Base-by-base conservation (phyloP, 2,329 filamentous ascomycete species). In the Exophiala spinifera region DNA sequence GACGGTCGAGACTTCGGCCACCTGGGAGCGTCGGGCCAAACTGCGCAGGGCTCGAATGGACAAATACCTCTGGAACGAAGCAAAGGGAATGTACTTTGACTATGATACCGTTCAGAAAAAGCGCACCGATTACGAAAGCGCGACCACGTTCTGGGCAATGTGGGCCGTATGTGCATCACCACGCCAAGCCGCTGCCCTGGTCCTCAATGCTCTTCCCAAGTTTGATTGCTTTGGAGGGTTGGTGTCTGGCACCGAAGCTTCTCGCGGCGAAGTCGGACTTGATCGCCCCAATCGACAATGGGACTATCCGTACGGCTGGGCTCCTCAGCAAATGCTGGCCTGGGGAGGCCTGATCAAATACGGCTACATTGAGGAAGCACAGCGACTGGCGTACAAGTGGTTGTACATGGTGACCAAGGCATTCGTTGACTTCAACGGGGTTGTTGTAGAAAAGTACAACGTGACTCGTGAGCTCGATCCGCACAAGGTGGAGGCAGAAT, bases 301-400 rank as follows among this genome's bases (percentile, higher is more conserved):
- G 94, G 94, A 99, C 70, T 97, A 91, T 69, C 94, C 94, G 0
- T 97, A 94, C 68, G 94, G 94, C 56, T 99, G 94, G 94, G 94
- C 94, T 51, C 94, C 94, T 28, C 94, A 99, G 77, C 94, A 99
- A 76, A 97, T 99, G 76, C 83, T 99, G 39, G 92, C 94, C 1
- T 99, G 94, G 94, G 91, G 89, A 1, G 94, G 91, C 2, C 77
- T 99, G 55, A 82, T 91, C 65, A 86, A 91, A 15, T 99, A 97
- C 68, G 91, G 91, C 51, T 97, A 95, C 69, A 85, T 87, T 23
- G 88, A 92, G 20, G 91, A 96, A 58, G 91, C 91, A 1, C 88
- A 96, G 74, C 80, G 91, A 31, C 74, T 99, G 61, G 88, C 90
- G 0, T 99, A 99, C 74, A 91, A 94, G 72, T 99, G 94, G 94